Evolutionary conservation across 139 green algal genomes (phyloP).

Genomic region (Tetraselmis striata): DNA sequence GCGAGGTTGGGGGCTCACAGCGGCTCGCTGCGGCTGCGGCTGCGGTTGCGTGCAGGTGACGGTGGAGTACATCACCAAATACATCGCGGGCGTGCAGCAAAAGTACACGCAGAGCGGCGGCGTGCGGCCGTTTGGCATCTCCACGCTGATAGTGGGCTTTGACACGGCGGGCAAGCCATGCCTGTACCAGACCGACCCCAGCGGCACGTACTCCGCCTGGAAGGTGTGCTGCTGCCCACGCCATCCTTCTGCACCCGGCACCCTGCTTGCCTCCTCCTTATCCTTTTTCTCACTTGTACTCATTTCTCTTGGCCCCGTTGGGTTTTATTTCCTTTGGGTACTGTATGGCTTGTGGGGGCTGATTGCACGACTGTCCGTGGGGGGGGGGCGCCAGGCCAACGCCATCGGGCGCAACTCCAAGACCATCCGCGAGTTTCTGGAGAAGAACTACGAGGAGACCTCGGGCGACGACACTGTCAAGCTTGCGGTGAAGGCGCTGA

Average conservation of each 20-base stretch:
- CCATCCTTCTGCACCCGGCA: too few relatives aligned
- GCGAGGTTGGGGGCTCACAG: too few relatives aligned
- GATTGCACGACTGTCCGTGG: background rate
- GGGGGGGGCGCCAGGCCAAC: slow-evolving; percentile 48
- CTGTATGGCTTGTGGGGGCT: background rate
- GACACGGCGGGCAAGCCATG: slow-evolving; percentile 56
- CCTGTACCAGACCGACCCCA: slow-evolving; percentile 96
- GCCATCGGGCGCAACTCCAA: slow-evolving; percentile 96
- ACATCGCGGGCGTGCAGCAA: slow-evolving; percentile 87
- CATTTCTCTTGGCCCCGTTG: too few relatives aligned
- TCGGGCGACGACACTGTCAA: slow-evolving; percentile 77
- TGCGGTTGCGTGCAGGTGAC: slow-evolving; percentile 47
- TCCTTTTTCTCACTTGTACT: too few relatives aligned
- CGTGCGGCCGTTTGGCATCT: slow-evolving; percentile 96
- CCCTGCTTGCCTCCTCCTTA: too few relatives aligned
- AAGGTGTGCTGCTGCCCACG: slow-evolving; percentile 63
- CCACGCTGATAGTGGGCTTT: slow-evolving; percentile 92
- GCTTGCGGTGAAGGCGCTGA: slow-evolving; percentile 80
- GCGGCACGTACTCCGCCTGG: slow-evolving; percentile 91
- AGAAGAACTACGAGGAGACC: slow-evolving; percentile 90
- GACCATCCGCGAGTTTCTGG: slow-evolving; percentile 93
- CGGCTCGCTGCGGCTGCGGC: background rate
- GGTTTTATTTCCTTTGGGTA: too few relatives aligned
- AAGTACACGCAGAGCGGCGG: slow-evolving; percentile 96
- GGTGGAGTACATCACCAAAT: slow-evolving; percentile 88